Evolutionary conservation across 2,329 filamentous ascomycete genomes (phyloP), one percentile per base, ranked within the genome.

Genomic region (Westerdykella sp.): DNA sequence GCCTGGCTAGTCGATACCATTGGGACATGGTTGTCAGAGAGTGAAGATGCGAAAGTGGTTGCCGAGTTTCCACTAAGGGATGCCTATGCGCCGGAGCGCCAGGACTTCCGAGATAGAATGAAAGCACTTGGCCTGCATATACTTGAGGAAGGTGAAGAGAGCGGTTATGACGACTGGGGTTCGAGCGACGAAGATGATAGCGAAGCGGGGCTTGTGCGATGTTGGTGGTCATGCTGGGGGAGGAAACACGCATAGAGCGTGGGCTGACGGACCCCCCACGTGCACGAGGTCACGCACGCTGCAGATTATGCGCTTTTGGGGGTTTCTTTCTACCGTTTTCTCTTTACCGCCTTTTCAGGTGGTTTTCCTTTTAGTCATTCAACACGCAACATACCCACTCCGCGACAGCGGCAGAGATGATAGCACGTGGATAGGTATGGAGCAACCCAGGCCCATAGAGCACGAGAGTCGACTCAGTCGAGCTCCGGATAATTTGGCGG

Each of bases 51-150:
- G 2, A 76, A 85, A 30, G 84, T 84, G 1, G 73, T 96, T 10
- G 71, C 93, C 36, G 91, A 95, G 70, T 80, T 94, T 35, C 91
- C 91, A 0, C 73, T 88, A 42, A 76, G 93, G 31, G 85, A 90
- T 48, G 74, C 76, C 7, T 85, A 83, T 48, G 80, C 80, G 1
- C 69, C 75, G 32, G 80, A 95, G 47, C 73, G 84, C 10, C 65
- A 73, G 5, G 73, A 78, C 11, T 83, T 96, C 52, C 76, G 76
- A 34, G 62, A 72, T 7, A 71, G 74, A 18, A 83, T 96, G 80
- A 57, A 61, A 7, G 64, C 68, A 2, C 67, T 79, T 13, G 77
- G 69, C 28, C 69, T 75, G 65, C 71, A 60, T 10, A 56, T 82
- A 2, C 52, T 84, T 2, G 73, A 80, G 14, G 77, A 86, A 56